A percentile compares a stretch with the other conserved stretches of the same genome.
Conservation (phyloP, 257 asterid species). For the Pogostemon cablin region DNA sequence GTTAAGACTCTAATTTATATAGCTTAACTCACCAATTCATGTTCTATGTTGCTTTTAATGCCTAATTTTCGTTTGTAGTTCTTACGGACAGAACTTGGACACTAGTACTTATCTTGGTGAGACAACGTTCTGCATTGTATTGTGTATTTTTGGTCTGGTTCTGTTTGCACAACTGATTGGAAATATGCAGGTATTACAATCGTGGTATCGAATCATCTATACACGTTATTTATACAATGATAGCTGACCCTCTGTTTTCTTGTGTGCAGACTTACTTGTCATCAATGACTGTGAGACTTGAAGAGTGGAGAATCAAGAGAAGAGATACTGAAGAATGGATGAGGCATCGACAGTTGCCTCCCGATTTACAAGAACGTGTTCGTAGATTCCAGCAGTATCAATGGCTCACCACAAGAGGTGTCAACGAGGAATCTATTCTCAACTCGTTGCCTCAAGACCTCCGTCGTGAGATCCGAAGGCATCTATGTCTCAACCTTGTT, state of each 20-base stretch:
- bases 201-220: background rate
- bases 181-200: constrained; percentile 77
- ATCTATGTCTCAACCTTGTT: constrained; percentile 95
- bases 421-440: constrained; percentile 76
- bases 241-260: constrained; percentile 12
- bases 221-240: background rate
- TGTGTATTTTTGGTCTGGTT: constrained; percentile 79
- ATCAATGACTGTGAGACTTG: constrained; percentile 93
- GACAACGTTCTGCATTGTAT: constrained; percentile 65
- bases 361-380: constrained; percentile 84
- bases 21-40: background rate
- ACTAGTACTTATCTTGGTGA: constrained; percentile 95
- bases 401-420: constrained; percentile 97
- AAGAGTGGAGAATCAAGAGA: constrained; percentile 92
- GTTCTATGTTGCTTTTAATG: constrained; percentile 22
- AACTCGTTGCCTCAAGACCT: constrained; percentile 83
- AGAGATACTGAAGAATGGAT: constrained; percentile 98
- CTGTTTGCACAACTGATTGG: constrained; percentile 90
- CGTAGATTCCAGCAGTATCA: constrained; percentile 78
- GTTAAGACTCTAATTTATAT: background rate
- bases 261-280: constrained; percentile 71
- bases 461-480: constrained; percentile 90
- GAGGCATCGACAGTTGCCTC: constrained; percentile 96
- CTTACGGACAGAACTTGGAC: constrained; percentile 82
- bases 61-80: constrained; percentile 51